phyloP scores from a whole-genome alignment of 2,329 filamentous ascomycete species.

The Sclerotinia sclerotiorum region DNA sequence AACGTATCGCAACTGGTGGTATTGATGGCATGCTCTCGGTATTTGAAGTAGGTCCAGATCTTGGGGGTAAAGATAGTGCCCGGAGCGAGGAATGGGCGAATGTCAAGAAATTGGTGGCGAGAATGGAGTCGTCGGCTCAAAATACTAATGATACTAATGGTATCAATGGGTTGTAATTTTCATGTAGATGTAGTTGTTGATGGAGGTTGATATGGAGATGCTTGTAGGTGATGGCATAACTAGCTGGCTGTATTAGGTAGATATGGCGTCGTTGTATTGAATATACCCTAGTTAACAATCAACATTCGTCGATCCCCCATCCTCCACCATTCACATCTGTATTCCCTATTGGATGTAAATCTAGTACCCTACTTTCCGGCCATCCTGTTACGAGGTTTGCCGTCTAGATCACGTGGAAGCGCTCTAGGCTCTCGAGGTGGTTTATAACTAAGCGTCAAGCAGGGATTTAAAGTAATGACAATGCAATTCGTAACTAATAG shows the following conservation, averaged over 20 bases:
- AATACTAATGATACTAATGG: constrained; percentile 32
- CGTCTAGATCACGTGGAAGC: no score
- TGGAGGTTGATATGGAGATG: not conserved
- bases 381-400: no score
- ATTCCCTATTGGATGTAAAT: no score
- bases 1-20: constrained; percentile 83
- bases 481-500: no score
- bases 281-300: constrained; percentile 35
- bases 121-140: constrained; percentile 57
- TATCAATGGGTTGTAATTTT: constrained; percentile 17
- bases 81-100: constrained; percentile 89
- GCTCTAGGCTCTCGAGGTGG: no score
- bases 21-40: constrained; percentile 88
- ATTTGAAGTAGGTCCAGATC: constrained; percentile 82
- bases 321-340: not conserved
- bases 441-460: no score
- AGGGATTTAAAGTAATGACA: no score
- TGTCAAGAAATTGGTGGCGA: constrained; percentile 84
- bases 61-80: constrained; percentile 81
- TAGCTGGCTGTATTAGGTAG: constrained; percentile 20
- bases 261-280: constrained; percentile 33
- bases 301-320: constrained; percentile 3
- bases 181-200: not conserved
- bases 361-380: no score
- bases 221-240: not conserved